Percentiles rank a stretch among this genome's conserved stretches.
Conservation (phyloP, 371 early-diverging fungal species). For the Vittaforma corneae region DNA sequence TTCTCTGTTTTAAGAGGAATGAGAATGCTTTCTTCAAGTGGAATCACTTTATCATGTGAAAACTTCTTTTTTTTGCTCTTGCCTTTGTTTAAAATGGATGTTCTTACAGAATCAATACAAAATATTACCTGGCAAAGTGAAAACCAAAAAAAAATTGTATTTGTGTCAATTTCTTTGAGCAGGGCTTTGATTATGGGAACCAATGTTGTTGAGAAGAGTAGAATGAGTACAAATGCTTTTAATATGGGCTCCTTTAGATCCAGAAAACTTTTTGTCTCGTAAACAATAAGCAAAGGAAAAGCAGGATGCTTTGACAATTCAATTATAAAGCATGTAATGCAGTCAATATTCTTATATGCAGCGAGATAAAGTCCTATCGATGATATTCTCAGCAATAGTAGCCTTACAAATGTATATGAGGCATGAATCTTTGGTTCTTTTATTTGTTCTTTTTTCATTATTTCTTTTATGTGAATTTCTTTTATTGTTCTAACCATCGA, state of each 20-base stretch:
- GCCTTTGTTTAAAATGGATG: constrained; percentile 12
- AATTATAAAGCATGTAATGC: background rate
- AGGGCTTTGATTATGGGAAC: constrained; percentile 37
- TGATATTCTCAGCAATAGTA: background rate
- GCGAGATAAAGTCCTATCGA: constrained; percentile 1
- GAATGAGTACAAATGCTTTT: constrained; percentile 21
- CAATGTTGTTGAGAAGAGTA: constrained; percentile 15
- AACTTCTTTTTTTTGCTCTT: background rate
- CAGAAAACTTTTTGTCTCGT: background rate
- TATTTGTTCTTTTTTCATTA: too few species aligned
- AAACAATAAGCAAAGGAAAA: background rate
- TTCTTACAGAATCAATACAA: constrained; percentile 21
- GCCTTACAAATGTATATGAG: too few species aligned
- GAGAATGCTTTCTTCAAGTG: constrained; percentile 31
- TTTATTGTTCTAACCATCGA: too few species aligned
- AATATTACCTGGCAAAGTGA: constrained; percentile 24
- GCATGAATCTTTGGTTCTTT: too few species aligned
- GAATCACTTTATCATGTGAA: constrained; percentile 13
- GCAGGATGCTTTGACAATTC: background rate
- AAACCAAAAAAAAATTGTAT: constrained; percentile 32
- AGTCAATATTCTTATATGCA: background rate
- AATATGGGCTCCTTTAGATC: background rate
- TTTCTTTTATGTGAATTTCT: too few species aligned
- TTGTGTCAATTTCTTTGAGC: constrained; percentile 23
- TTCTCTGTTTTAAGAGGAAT: constrained; percentile 20